Conservation (phyloP, 1,284 basidiomycete genomes). For the Ganoderma meredithae region DNA sequence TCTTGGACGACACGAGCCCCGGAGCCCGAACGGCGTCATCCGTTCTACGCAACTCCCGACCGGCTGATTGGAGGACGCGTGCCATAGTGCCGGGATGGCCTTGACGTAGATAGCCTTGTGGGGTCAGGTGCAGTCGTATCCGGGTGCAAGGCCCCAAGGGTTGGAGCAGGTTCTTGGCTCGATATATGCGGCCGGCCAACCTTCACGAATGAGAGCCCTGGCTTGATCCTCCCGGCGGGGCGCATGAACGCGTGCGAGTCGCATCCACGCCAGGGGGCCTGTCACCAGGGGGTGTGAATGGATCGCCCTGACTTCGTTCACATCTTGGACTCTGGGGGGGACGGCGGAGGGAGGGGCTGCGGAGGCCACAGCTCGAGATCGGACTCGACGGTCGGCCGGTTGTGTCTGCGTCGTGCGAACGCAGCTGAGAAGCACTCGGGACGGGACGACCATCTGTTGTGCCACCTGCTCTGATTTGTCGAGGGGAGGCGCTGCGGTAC, state of each 20-base stretch:
- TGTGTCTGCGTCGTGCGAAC: not conserved
- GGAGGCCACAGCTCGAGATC: slow-evolving; percentile 1
- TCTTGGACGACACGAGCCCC: not conserved
- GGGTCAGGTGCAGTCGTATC: not conserved
- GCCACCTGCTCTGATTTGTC: not conserved
- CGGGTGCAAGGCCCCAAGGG: not conserved
- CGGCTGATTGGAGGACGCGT: not conserved
- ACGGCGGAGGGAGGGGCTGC: not conserved
- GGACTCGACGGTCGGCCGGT: not conserved
- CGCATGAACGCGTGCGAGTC: not conserved
- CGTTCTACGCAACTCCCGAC: not conserved
- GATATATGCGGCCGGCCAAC: not conserved
- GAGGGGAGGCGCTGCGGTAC: not conserved
- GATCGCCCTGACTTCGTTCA: not conserved
- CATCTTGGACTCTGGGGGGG: not conserved
- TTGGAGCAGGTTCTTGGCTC: not conserved
- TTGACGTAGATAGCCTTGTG: not conserved
- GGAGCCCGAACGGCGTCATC: not conserved
- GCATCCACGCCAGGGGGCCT: not conserved
- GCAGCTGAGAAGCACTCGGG: not conserved
- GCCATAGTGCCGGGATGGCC: not conserved
- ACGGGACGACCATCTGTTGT: not conserved
- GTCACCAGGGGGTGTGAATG: not conserved
- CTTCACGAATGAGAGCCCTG: not conserved
- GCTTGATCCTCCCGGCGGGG: not conserved